Conservation (phyloP, 2,329 filamentous ascomycete genomes). For the Penicillium sclerotigenum region DNA sequence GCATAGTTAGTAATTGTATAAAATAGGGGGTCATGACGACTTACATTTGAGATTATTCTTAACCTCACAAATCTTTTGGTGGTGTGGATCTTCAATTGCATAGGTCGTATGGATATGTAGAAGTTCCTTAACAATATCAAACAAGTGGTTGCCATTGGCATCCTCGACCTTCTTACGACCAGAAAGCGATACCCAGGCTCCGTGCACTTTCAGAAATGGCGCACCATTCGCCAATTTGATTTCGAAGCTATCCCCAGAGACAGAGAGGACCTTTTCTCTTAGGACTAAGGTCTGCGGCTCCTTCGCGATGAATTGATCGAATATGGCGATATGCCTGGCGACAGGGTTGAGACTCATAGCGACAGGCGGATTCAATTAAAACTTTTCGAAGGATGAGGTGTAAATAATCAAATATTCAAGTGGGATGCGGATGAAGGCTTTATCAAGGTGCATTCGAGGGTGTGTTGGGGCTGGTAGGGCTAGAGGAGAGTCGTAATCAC, state of each 20-base stretch:
- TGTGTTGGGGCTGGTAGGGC: constrained; percentile 62
- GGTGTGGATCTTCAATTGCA: constrained; percentile 42
- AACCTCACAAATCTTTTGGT: constrained; percentile 53
- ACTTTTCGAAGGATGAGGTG: too few species aligned
- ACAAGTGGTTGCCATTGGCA: constrained; percentile 18
- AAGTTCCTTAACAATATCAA: constrained; percentile 25
- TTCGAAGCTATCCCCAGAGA: constrained; percentile 63
- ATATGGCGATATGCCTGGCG: constrained; percentile 18
- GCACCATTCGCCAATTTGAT: constrained; percentile 56
- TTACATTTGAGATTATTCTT: constrained; percentile 54
- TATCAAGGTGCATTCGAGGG: constrained; percentile 69
- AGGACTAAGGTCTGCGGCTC: constrained; percentile 51
- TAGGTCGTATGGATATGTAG: constrained; percentile 23
- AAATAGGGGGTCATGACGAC: constrained; percentile 29
- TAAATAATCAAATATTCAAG: too few species aligned
- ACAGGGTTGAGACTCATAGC: constrained; percentile 18
- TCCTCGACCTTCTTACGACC: constrained; percentile 25
- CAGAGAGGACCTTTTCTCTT: constrained; percentile 60
- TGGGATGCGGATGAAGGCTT: constrained; percentile 41
- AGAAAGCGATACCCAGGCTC: constrained; percentile 45
- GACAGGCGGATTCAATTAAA: background rate
- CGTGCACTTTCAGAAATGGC: constrained; percentile 56
- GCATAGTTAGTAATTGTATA: constrained; percentile 6
- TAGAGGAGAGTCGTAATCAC: constrained; percentile 20
- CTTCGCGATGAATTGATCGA: constrained; percentile 16